Conservation (phyloP, 176 grass and related monocot species). For the Carex myosuroides region DNA sequence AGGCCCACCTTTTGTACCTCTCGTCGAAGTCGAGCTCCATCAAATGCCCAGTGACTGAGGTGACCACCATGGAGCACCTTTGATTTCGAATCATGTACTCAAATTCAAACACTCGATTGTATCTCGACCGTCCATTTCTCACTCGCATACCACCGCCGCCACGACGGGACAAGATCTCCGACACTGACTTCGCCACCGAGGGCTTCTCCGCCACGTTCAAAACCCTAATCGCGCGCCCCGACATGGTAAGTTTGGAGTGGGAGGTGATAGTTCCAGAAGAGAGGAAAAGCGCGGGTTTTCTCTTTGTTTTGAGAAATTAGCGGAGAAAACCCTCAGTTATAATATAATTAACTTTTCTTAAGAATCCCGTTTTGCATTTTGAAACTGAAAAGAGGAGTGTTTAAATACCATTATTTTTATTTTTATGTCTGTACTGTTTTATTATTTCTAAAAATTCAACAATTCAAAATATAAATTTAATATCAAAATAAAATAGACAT, state of each 20-base stretch:
- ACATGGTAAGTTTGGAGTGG: conserved; percentile 12
- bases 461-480: neutral
- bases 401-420: neutral
- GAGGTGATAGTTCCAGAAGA: neutral
- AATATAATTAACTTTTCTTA: neutral
- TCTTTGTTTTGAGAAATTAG: conserved; percentile 28
- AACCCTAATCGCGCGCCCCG: conserved; percentile 49
- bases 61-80: conserved; percentile 68
- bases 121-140: conserved; percentile 57
- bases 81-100: conserved; percentile 48
- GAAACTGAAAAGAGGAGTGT: neutral
- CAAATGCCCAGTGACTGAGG: conserved; percentile 94
- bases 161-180: conserved; percentile 72
- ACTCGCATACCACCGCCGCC: conserved; percentile 48
- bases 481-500: neutral
- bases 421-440: neutral
- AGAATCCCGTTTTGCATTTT: neutral
- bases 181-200: conserved; percentile 80
- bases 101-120: conserved; percentile 94
- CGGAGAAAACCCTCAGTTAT: neutral
- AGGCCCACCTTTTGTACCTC: conserved; percentile 76
- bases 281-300: conserved; percentile 28
- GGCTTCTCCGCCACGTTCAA: conserved; percentile 96
- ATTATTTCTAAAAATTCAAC: neutral
- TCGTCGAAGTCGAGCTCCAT: conserved; percentile 98